A percentile compares a stretch with the other conserved stretches of the same genome.
Evolutionary conservation across 306 rosid species (phyloP).

Genomic region (Luffa aegyptiaca): DNA sequence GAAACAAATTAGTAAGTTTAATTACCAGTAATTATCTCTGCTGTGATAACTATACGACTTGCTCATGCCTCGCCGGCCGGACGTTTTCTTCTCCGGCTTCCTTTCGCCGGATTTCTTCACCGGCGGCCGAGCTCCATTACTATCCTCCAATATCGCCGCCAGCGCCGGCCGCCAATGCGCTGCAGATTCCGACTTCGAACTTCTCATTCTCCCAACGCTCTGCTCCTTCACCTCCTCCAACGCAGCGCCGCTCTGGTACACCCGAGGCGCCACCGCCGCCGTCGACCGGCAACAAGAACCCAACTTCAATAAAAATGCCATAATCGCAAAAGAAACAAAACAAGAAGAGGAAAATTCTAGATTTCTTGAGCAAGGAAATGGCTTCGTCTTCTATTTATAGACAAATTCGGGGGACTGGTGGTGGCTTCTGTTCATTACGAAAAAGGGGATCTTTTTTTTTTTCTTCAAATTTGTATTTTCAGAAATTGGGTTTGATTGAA

Average conservation of each 20-base stretch:
- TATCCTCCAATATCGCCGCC: conserved; percentile 22
- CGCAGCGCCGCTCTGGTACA: background rate
- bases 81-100: conserved; percentile 1
- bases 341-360: background rate
- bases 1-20: background rate
- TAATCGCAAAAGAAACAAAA: background rate
- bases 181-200: background rate
- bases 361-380: background rate
- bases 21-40: background rate
- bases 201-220: background rate
- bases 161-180: conserved; percentile 26
- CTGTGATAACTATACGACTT: background rate
- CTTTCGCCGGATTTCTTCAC: background rate
- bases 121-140: background rate
- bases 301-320: background rate
- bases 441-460: no score
- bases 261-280: background rate
- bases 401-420: no score
- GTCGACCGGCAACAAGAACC: background rate
- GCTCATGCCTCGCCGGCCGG: background rate
- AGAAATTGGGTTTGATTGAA: no score
- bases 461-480: no score
- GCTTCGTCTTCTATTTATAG: background rate
- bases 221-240: background rate
- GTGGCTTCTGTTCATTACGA: no score